phyloP scores from a whole-genome alignment of 768 basidiomycete genomes.

The Collybia sordida region DNA sequence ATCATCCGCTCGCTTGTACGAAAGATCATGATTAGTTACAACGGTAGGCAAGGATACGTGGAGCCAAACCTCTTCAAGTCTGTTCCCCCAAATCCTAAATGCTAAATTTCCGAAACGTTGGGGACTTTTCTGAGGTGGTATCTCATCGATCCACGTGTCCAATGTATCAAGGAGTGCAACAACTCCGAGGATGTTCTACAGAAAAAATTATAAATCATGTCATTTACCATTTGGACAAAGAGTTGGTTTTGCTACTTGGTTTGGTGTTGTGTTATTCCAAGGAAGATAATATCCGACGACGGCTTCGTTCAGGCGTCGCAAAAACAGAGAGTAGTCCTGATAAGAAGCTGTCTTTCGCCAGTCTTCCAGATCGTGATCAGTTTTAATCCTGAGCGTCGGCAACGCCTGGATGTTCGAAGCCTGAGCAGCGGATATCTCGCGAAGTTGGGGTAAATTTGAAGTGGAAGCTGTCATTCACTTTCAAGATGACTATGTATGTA shows the following conservation, averaged over 20 bases:
- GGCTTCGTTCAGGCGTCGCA: constrained; percentile 73
- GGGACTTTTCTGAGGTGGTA: constrained; percentile 69
- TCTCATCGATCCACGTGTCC: constrained; percentile 75
- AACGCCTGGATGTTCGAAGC: constrained; percentile 7
- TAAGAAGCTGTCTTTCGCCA: constrained; percentile 78
- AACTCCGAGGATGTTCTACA: constrained; percentile 46
- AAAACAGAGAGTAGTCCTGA: constrained; percentile 70
- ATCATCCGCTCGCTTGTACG: constrained; percentile 48
- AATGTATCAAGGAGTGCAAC: constrained; percentile 64
- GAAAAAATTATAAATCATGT: neutral
- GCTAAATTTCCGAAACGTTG: constrained; percentile 93
- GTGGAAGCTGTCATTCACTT: constrained; percentile 5
- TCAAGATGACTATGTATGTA: neutral
- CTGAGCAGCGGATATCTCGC: constrained; percentile 24
- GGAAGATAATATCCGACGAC: constrained; percentile 68
- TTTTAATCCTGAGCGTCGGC: constrained; percentile 60
- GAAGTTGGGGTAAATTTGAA: constrained; percentile 17
- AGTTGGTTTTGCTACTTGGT: constrained; percentile 27
- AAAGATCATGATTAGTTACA: constrained; percentile 7
- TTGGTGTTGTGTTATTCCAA: constrained; percentile 27
- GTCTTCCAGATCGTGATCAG: constrained; percentile 68
- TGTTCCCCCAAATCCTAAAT: constrained; percentile 81
- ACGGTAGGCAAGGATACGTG: constrained; percentile 3
- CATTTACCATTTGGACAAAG: neutral
- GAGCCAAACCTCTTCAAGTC: constrained; percentile 67